Evolutionary conservation across 768 basidiomycete genomes (phyloP).

Genomic region (Hygrophorus russula): DNA sequence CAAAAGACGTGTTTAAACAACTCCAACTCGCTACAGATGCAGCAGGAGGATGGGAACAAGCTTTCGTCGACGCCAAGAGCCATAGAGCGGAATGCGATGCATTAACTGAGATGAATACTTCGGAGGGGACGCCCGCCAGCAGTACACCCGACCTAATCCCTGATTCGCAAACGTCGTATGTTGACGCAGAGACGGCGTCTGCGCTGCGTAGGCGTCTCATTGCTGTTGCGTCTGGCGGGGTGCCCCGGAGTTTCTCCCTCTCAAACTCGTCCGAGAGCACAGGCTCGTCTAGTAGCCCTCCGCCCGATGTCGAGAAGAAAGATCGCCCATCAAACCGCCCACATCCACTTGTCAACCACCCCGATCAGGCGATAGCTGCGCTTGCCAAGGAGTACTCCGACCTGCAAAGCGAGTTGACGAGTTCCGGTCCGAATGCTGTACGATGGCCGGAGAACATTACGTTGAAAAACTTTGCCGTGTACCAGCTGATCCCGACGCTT

Average conservation of each 20-base stretch:
- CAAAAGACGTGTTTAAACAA: constrained; percentile 27
- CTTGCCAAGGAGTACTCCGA: constrained; percentile 72
- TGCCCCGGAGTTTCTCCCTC: neutral
- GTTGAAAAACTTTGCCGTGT: constrained; percentile 70
- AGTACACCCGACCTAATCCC: constrained; percentile 31
- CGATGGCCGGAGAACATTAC: constrained; percentile 83
- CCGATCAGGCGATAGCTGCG: constrained; percentile 47
- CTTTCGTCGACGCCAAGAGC: constrained; percentile 37
- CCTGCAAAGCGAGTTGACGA: constrained; percentile 64
- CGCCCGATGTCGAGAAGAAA: constrained; percentile 5
- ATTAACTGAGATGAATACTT: constrained; percentile 8
- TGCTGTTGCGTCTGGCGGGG: constrained; percentile 19
- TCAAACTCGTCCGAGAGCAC: neutral
- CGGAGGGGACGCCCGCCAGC: constrained; percentile 18
- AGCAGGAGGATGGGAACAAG: constrained; percentile 60
- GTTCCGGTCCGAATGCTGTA: constrained; percentile 53
- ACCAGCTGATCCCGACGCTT: constrained; percentile 81
- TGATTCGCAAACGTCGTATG: constrained; percentile 35
- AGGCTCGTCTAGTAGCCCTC: constrained; percentile 1
- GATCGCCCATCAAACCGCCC: constrained; percentile 13
- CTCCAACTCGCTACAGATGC: constrained; percentile 36
- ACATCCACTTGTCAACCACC: constrained; percentile 54
- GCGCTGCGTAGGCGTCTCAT: constrained; percentile 49
- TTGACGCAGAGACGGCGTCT: constrained; percentile 40
- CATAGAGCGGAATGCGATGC: constrained; percentile 31